phyloP scores from a whole-genome alignment of 2,329 filamentous ascomycete species.

The Aspergillus felis region DNA sequence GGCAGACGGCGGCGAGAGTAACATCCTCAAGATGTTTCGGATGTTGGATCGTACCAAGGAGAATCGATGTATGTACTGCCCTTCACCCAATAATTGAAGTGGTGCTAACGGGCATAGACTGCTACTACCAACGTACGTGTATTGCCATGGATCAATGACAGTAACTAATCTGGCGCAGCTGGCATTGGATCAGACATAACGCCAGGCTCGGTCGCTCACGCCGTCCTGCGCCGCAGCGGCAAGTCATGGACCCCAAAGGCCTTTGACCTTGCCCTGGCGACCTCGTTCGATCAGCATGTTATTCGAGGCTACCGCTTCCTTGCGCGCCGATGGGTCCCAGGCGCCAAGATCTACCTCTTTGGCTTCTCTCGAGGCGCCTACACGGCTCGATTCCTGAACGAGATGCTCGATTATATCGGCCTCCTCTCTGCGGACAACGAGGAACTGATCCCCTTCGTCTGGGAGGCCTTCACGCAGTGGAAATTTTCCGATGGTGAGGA shows the following conservation, averaged over 20 bases:
- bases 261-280: conserved; percentile 12
- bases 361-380: conserved; percentile 24
- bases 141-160: neutral
- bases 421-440: conserved; percentile 19
- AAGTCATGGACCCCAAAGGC: conserved; percentile 7
- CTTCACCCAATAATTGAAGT: neutral
- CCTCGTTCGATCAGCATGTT: conserved; percentile 18
- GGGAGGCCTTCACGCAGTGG: conserved; percentile 13
- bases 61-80: conserved; percentile 12
- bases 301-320: conserved; percentile 19
- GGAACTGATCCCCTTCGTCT: conserved; percentile 16
- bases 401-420: conserved; percentile 19
- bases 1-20: conserved; percentile 38
- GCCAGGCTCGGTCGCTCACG: conserved; percentile 6
- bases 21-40: conserved; percentile 41
- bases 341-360: conserved; percentile 19
- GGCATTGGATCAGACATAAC: conserved; percentile 19
- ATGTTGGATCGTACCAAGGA: conserved; percentile 33
- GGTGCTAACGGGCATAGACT: conserved; percentile 6
- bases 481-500: conserved; percentile 11
- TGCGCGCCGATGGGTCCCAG: conserved; percentile 12
- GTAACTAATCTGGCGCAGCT: conserved; percentile 1
- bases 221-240: conserved; percentile 8
- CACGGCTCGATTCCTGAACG: conserved; percentile 21
- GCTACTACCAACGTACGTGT: conserved; percentile 20